A percentile compares a stretch with the other conserved stretches of the same genome.
These are phyloP conservation scores for Penicillium arizonense DNA, from an alignment of 495 filamentous ascomycete species.

Conservation along the genomic window DNA sequence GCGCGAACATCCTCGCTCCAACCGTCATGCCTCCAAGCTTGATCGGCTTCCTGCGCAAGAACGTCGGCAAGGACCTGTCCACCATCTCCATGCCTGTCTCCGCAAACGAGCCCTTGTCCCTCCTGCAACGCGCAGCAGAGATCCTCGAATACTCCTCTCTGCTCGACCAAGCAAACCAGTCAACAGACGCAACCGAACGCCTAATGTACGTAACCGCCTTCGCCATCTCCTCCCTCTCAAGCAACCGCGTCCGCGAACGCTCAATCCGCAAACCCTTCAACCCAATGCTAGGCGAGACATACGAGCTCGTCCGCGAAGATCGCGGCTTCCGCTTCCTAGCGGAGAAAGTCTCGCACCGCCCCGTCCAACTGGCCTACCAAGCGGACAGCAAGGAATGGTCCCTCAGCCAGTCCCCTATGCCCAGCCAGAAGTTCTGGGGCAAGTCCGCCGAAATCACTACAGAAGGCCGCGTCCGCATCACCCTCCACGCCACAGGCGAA, in stretches of 20 bases:
- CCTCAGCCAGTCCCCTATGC: constrained; percentile 79
- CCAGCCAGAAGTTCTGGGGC: constrained; percentile 97
- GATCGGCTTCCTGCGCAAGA: constrained; percentile 92
- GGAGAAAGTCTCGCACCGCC: constrained; percentile 91
- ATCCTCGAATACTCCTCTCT: constrained; percentile 85
- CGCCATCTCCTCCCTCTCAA: constrained; percentile 79
- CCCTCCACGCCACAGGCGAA: constrained; percentile 68
- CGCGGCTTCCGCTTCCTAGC: constrained; percentile 84
- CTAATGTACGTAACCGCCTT: constrained; percentile 86
- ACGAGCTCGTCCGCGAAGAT: constrained; percentile 86
- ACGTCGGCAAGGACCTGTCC: constrained; percentile 95
- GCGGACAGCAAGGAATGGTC: constrained; percentile 83
- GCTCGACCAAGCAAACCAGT: constrained; percentile 69
- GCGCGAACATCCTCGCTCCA: constrained; percentile 66
- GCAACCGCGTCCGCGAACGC: constrained; percentile 77
- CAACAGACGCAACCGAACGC: constrained; percentile 60
- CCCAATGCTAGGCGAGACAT: constrained; percentile 95
- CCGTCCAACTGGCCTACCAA: constrained; percentile 89
- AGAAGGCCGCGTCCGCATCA: constrained; percentile 78
- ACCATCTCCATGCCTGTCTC: constrained; percentile 97
- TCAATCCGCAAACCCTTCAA: constrained; percentile 98
- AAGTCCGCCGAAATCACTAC: constrained; percentile 92
- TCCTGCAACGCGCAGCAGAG: constrained; percentile 85
- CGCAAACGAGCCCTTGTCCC: constrained; percentile 87
- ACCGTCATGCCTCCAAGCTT: constrained; percentile 81